phyloP scores from a whole-genome alignment of 1,284 basidiomycete species.

The Ustilago tritici region DNA sequence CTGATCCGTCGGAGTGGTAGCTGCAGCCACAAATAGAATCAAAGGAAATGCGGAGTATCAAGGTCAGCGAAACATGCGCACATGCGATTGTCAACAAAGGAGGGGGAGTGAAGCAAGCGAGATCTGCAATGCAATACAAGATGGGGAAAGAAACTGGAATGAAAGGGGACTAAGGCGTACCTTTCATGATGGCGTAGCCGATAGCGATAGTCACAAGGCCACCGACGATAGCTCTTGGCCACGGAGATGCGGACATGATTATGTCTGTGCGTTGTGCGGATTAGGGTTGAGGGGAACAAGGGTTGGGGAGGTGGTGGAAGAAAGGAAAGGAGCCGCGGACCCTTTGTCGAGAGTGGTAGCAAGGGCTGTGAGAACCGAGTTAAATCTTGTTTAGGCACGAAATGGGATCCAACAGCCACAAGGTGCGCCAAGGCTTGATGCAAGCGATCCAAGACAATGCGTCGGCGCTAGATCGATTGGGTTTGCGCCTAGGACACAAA shows the following conservation, averaged over 20 bases:
- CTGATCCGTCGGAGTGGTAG: conserved; percentile 61
- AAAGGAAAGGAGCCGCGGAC: conserved; percentile 3
- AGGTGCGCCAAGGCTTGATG: background rate
- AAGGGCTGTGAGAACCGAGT: conserved; percentile 4
- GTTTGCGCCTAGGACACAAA: background rate
- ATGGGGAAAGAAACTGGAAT: background rate
- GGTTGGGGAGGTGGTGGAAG: conserved; percentile 4
- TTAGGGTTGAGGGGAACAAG: background rate
- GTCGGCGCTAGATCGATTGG: background rate
- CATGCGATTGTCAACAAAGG: conserved; percentile 20
- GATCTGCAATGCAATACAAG: conserved; percentile 2
- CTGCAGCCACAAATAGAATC: conserved; percentile 29
- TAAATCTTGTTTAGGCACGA: background rate
- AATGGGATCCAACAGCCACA: background rate
- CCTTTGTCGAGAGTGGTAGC: conserved; percentile 4
- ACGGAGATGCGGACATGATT: conserved; percentile 43
- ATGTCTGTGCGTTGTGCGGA: background rate
- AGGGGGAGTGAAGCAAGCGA: conserved; percentile 1
- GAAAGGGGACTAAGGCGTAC: conserved; percentile 21
- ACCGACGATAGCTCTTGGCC: conserved; percentile 49
- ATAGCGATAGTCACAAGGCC: conserved; percentile 39
- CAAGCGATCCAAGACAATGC: background rate
- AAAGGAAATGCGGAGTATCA: background rate
- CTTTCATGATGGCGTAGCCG: conserved; percentile 64
- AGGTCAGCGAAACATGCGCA: background rate